Conservation (phyloP, 306 rosid genomes). For the Phaseolus lunatus region DNA sequence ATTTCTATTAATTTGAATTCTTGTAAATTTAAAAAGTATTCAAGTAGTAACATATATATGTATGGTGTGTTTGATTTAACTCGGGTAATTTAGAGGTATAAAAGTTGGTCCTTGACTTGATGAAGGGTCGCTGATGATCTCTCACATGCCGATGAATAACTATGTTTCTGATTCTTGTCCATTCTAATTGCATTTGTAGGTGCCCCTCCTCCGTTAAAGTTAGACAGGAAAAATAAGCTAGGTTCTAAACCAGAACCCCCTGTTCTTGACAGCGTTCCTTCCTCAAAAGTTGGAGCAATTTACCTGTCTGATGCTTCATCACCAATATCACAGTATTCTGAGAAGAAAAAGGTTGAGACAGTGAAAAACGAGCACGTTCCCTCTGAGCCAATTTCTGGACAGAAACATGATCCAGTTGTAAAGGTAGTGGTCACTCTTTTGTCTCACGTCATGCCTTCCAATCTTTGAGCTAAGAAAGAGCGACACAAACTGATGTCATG, state of each 20-base stretch:
- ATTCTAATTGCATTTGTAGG: conserved; percentile 61
- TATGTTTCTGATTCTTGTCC: conserved; percentile 23
- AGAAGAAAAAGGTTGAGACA: conserved; percentile 51
- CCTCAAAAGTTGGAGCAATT: conserved; percentile 45
- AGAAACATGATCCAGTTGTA: conserved; percentile 48
- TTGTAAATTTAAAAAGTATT: neutral
- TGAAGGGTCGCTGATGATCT: neutral
- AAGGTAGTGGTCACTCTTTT: conserved; percentile 50
- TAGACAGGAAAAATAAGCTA: conserved; percentile 57
- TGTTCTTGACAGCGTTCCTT: conserved; percentile 47
- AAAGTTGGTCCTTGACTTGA: neutral
- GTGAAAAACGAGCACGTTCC: conserved; percentile 44
- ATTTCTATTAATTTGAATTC: neutral
- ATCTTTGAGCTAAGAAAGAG: neutral
- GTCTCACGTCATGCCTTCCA: neutral
- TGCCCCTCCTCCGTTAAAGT: conserved; percentile 53
- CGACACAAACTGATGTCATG: conserved; percentile 12
- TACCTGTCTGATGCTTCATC: conserved; percentile 48
- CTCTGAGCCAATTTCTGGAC: conserved; percentile 51
- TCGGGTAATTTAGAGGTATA: no score
- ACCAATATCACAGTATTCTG: conserved; percentile 41
- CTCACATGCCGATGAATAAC: neutral
- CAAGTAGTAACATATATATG: no score
- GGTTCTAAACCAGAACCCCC: conserved; percentile 67
- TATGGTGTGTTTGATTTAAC: no score